Base-by-base conservation (phyloP, 73 alveolate species). In the Paramecium caudatum region DNA sequence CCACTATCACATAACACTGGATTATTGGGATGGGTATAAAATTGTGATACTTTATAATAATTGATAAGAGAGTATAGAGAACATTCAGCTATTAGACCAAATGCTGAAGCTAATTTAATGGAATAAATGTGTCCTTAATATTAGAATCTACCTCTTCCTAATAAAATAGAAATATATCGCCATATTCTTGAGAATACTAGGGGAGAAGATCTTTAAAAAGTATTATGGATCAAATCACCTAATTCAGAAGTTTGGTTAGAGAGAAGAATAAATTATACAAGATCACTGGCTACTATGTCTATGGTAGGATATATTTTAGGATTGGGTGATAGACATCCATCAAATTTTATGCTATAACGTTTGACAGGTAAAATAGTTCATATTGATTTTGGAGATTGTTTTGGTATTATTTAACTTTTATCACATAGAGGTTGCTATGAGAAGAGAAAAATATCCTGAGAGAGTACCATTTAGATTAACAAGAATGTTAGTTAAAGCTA, bases 291-390 rank as follows among this genome's bases (percentile, higher is more conserved):
- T 3, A 98, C 98, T 4, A 97, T 96, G 99, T 96, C 99, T 9
- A 97, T 98, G 97, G 99, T 97, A 5, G 99, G 99, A 34, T 98
- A 97, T 94, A 96, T 98, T 33, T 95, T 98, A 43, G 99, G 99
- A 23, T 93, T 98, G 41, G 99, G 99, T 15, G 99, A 98, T 90
- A 96, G 99, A 43, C 99, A 98, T 91, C 99, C 99, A 17, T 94
- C 98, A 50, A 98, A 98, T 90, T 94, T 98, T 87, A 97, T 98
- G 99, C 96, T 98, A 12, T 99, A 98, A 74, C 91, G 98, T 92
- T 82, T 69, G 50, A 91, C 97, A 27, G 94, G 91, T 74, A 98
- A 98, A 85, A 92, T 97, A 16, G 96, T 98, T 21, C 99, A 98
- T 93, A 98, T 98, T 82, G 99, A 98, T 92, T 98, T 98, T 74